These are phyloP conservation scores for Rhynchospora breviuscula DNA, from an alignment of 176 grass and related monocot genomes.

Conservation along the genomic window DNA sequence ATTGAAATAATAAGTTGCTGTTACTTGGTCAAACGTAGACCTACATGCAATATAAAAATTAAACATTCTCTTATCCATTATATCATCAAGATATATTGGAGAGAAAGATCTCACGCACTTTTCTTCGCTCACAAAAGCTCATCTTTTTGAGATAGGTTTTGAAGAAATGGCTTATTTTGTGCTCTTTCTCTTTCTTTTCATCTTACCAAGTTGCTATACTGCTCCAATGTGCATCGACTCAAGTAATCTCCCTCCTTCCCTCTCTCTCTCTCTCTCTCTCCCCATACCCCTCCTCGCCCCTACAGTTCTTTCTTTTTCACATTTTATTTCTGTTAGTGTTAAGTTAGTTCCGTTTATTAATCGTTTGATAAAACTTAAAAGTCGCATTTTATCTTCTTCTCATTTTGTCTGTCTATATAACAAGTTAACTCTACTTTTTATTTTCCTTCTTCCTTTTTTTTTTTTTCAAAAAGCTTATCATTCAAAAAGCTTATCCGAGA, in stretches of 20 bases:
- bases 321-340: not conserved
- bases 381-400: too few species aligned
- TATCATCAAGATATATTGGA: not conserved
- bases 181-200: slow-evolving; percentile 21
- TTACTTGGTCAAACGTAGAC: not conserved
- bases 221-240: slow-evolving; percentile 54
- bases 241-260: slow-evolving; percentile 12
- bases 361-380: too few species aligned
- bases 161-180: not conserved
- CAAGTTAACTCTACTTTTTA: not conserved
- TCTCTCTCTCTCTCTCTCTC: not conserved
- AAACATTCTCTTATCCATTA: not conserved
- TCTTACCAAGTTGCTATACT: slow-evolving; percentile 17
- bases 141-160: not conserved
- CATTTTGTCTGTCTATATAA: too few species aligned
- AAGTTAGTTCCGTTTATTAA: too few species aligned
- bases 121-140: too few species aligned
- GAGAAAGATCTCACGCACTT: too few species aligned
- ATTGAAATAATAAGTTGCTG: not conserved
- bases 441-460: not conserved
- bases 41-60: not conserved
- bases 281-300: too few species aligned
- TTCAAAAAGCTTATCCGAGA: slow-evolving; percentile 47
- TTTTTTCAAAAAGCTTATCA: slow-evolving; percentile 47
- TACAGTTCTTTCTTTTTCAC: not conserved